These are phyloP conservation scores for Jatropha curcas DNA, from an alignment of 345 rosid genomes.

Conservation along the genomic window DNA sequence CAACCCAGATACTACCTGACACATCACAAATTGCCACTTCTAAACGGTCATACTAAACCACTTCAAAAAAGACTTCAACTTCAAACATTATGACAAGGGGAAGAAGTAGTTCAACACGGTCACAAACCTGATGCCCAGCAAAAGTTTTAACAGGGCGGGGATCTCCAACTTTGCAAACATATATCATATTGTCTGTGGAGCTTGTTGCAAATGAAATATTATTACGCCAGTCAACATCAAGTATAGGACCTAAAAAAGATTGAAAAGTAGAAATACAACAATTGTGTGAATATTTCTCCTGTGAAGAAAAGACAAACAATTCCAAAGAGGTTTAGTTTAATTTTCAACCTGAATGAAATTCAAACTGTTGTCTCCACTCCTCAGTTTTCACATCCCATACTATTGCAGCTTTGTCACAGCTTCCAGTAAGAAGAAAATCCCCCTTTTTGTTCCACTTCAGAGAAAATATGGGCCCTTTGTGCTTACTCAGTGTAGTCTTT, in stretches of 20 bases:
- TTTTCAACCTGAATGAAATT: conserved; percentile 71
- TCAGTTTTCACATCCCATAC: conserved; percentile 98
- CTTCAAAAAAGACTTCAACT: background rate
- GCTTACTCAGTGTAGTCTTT: conserved; percentile 81
- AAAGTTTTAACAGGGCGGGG: conserved; percentile 68
- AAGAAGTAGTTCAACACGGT: conserved; percentile 18
- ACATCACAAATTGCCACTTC: background rate
- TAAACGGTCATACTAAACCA: background rate
- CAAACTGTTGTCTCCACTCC: conserved; percentile 96
- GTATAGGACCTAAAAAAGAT: conserved; percentile 76
- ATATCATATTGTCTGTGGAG: conserved; percentile 90
- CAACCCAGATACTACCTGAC: background rate
- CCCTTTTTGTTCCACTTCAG: conserved; percentile 99
- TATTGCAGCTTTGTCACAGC: conserved; percentile 93
- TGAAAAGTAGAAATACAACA: conserved; percentile 11
- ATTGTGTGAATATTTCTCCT: conserved; percentile 21
- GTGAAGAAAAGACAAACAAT: background rate
- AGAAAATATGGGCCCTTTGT: conserved; percentile 95
- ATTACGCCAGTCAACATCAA: conserved; percentile 99
- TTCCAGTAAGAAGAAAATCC: conserved; percentile 97
- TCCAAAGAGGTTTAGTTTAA: background rate
- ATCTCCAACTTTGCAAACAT: conserved; percentile 93
- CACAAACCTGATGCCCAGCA: conserved; percentile 88
- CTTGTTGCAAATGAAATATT: conserved; percentile 96
- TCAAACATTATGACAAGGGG: conserved; percentile 1